A percentile compares a stretch with the other conserved stretches of the same genome.
Conservation (phyloP, 2,329 filamentous ascomycete species). For the Aureobasidium mangrovei region DNA sequence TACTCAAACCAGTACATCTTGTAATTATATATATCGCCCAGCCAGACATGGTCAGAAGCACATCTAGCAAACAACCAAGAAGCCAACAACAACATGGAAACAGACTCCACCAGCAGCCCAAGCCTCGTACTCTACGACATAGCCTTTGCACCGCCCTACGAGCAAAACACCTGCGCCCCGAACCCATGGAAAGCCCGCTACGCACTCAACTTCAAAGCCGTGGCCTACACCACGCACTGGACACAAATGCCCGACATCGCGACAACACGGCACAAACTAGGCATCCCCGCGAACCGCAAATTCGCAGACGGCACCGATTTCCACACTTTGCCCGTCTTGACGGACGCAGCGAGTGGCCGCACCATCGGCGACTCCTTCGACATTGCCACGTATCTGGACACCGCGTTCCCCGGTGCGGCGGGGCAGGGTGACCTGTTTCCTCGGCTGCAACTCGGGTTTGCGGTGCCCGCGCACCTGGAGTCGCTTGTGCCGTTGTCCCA, state of each 20-base stretch:
- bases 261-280: conserved; percentile 39
- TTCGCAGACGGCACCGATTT: conserved; percentile 50
- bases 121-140: conserved; percentile 38
- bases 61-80: too few relatives aligned
- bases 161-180: conserved; percentile 32
- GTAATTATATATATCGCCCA: too few relatives aligned
- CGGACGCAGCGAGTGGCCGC: conserved; percentile 34
- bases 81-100: too few relatives aligned
- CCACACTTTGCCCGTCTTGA: conserved; percentile 52
- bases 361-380: conserved; percentile 56
- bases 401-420: conserved; percentile 39
- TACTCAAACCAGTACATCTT: too few relatives aligned
- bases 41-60: too few relatives aligned
- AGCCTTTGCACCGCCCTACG: conserved; percentile 30
- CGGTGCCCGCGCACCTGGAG: conserved; percentile 39
- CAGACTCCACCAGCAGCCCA: too few relatives aligned
- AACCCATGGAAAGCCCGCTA: conserved; percentile 46
- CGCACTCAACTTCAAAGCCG: conserved; percentile 42
- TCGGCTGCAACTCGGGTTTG: conserved; percentile 6
- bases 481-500: conserved; percentile 28
- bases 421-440: not conserved
- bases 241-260: conserved; percentile 45
- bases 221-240: conserved; percentile 45
- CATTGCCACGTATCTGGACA: conserved; percentile 53
- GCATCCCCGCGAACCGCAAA: conserved; percentile 44